phyloP scores from a whole-genome alignment of 352 stramenopile genomes.

The Paralagenidium karlingii region DNA sequence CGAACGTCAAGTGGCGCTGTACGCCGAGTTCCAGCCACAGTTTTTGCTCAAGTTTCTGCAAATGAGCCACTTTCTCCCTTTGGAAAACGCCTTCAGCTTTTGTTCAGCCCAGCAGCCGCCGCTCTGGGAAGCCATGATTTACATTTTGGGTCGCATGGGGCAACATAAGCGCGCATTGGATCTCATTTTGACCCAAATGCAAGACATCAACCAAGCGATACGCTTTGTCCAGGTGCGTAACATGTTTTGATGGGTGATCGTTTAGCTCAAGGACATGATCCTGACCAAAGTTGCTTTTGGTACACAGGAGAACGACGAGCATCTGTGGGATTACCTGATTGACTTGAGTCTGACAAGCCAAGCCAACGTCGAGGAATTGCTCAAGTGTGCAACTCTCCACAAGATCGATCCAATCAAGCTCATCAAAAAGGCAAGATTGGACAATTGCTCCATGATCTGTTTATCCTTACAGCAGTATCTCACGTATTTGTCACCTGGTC shows the following conservation, averaged over 20 bases:
- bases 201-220: constrained; percentile 72
- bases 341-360: constrained; percentile 66
- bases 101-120: constrained; percentile 57
- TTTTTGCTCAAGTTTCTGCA: constrained; percentile 69
- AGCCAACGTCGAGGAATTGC: constrained; percentile 56
- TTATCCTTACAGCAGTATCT: too few species aligned
- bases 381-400: constrained; percentile 60
- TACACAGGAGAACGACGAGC: constrained; percentile 44
- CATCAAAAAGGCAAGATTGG: constrained; percentile 47
- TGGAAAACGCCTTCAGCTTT: constrained; percentile 77
- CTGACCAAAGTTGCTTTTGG: not conserved
- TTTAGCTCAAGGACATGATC: not conserved
- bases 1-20: constrained; percentile 61
- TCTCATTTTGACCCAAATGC: constrained; percentile 67
- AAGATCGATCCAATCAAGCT: constrained; percentile 80
- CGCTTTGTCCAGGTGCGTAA: constrained; percentile 50
- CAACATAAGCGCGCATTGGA: constrained; percentile 78
- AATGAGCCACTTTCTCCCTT: constrained; percentile 66
- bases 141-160: constrained; percentile 75
- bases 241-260: not conserved
- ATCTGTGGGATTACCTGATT: constrained; percentile 76
- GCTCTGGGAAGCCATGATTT: constrained; percentile 80
- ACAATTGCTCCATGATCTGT: too few species aligned
- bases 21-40: constrained; percentile 45
- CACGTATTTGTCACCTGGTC: too few species aligned